phyloP scores from a whole-genome alignment of 352 stramenopile species.

The Phytophthora foliorum region DNA sequence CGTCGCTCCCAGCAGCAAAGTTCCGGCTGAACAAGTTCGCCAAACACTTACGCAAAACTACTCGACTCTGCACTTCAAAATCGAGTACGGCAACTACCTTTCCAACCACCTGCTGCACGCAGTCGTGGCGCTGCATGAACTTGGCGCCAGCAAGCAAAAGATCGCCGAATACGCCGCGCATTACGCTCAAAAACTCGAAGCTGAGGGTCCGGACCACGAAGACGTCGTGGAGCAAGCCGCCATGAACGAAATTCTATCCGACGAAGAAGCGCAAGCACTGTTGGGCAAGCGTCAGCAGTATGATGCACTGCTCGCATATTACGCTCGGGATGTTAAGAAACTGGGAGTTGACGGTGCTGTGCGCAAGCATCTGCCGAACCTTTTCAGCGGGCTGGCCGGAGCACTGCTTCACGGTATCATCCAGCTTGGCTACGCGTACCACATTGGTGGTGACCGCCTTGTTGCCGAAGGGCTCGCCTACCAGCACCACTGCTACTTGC shows the following conservation, averaged over 20 bases:
- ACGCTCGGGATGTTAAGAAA: constrained; percentile 39
- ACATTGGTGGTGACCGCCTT: constrained; percentile 45
- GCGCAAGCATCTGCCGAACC: constrained; percentile 38
- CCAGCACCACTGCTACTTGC: constrained; percentile 43
- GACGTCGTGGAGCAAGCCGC: constrained; percentile 24
- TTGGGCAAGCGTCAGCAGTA: constrained; percentile 43
- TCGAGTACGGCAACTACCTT: constrained; percentile 51
- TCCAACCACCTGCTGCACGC: constrained; percentile 56
- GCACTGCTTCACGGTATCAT: constrained; percentile 56
- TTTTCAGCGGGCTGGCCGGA: constrained; percentile 43
- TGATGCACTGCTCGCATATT: constrained; percentile 40
- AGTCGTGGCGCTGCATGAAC: constrained; percentile 46
- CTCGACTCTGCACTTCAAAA: constrained; percentile 45
- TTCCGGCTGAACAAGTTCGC: constrained; percentile 38
- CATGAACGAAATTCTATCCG: constrained; percentile 19
- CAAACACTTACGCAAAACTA: constrained; percentile 37
- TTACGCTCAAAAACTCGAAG: constrained; percentile 46
- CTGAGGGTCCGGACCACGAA: constrained; percentile 34
- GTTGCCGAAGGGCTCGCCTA: constrained; percentile 52
- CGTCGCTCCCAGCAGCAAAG: constrained; percentile 16
- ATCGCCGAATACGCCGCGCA: constrained; percentile 40
- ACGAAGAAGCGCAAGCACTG: constrained; percentile 30
- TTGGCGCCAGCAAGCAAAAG: constrained; percentile 42
- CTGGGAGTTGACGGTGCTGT: constrained; percentile 40
- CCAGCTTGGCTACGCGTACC: constrained; percentile 52